A percentile compares a stretch with the other conserved stretches of the same genome.
These are phyloP conservation scores for Colletotrichum liaoningense DNA, from an alignment of 2,329 filamentous ascomycete species.

Conservation along the genomic window DNA sequence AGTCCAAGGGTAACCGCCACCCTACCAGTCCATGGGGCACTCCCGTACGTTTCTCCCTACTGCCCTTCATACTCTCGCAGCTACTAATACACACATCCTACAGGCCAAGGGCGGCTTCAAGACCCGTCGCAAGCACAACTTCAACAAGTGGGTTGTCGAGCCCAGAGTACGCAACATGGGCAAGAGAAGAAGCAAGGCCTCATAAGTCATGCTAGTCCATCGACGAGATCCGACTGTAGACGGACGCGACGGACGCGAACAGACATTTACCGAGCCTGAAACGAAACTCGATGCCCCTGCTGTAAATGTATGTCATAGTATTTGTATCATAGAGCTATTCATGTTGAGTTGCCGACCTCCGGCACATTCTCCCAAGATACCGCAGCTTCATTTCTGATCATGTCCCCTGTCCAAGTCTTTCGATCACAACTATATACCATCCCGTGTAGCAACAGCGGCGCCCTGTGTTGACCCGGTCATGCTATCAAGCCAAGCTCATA, in stretches of 20 bases:
- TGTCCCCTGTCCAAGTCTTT: neutral
- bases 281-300: neutral
- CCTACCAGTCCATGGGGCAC: slow-evolving; percentile 97
- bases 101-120: slow-evolving; percentile 90
- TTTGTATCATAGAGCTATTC: slow-evolving; percentile 31
- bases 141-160: slow-evolving; percentile 91
- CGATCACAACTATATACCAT: neutral
- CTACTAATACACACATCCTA: slow-evolving; percentile 42
- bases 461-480: neutral
- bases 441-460: neutral
- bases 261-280: neutral
- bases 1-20: slow-evolving; percentile 97
- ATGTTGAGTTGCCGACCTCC: neutral
- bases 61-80: neutral
- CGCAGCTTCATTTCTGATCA: neutral
- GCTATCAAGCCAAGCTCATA: neutral
- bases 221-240: neutral
- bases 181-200: slow-evolving; percentile 77
- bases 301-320: slow-evolving; percentile 33
- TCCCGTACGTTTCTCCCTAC: slow-evolving; percentile 73
- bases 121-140: slow-evolving; percentile 87
- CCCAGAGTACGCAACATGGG: slow-evolving; percentile 89
- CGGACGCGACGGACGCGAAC: neutral
- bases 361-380: slow-evolving; percentile 4
- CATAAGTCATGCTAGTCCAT: neutral